A percentile compares a stretch with the other conserved stretches of the same genome.
These are phyloP conservation scores for Hypoxylon sp. DNA, from an alignment of 2,329 filamentous ascomycete species.

Conservation along the genomic window DNA sequence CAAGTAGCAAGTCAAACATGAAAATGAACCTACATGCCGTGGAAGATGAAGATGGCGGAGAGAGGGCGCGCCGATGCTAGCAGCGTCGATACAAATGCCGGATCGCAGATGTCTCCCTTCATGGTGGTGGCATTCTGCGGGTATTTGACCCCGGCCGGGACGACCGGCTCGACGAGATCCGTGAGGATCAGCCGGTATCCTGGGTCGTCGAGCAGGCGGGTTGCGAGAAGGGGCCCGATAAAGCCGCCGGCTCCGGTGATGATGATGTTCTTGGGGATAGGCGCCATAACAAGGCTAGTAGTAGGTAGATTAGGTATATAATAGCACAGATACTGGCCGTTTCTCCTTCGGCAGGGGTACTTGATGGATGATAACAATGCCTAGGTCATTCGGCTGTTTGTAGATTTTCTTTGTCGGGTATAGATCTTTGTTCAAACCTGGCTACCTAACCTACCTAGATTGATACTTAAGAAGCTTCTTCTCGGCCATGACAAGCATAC, in stretches of 20 bases:
- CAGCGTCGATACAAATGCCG: slow-evolving; percentile 49
- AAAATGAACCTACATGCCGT: slow-evolving; percentile 57
- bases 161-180: slow-evolving; percentile 61
- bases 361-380: neutral
- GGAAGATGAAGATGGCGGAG: slow-evolving; percentile 66
- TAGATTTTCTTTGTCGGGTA: neutral
- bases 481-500: slow-evolving; percentile 17
- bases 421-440: slow-evolving; percentile 4
- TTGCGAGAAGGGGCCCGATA: slow-evolving; percentile 49
- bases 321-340: neutral
- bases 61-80: slow-evolving; percentile 56
- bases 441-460: too few relatives aligned
- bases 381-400: neutral
- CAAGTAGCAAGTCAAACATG: too few relatives aligned
- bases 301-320: too few relatives aligned
- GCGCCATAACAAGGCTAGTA: slow-evolving; percentile 31
- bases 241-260: slow-evolving; percentile 48
- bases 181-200: slow-evolving; percentile 54
- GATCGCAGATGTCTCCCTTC: slow-evolving; percentile 57
- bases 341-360: neutral
- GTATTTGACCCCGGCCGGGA: slow-evolving; percentile 57
- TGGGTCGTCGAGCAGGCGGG: slow-evolving; percentile 51
- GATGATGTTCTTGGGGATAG: slow-evolving; percentile 45
- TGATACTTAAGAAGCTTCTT: neutral
- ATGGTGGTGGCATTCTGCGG: slow-evolving; percentile 59